A percentile compares a stretch with the other conserved stretches of the same genome.
These are phyloP conservation scores for Bassia scoparia DNA, from an alignment of 148 eudicot species.

Conservation along the genomic window DNA sequence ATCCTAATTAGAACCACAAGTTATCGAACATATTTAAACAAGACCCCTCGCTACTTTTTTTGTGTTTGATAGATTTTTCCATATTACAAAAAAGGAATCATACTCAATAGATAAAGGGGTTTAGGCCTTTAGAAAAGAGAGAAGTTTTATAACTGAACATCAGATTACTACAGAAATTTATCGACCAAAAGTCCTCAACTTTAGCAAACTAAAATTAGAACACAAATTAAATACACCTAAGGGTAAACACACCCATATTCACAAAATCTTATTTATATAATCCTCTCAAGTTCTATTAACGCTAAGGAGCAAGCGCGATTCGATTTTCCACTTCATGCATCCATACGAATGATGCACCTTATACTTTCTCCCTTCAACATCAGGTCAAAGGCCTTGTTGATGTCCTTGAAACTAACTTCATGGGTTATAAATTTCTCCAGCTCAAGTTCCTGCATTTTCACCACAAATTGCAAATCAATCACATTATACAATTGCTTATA, in stretches of 20 bases:
- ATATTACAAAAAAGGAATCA: too few species aligned
- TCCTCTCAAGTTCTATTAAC: background rate
- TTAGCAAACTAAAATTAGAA: background rate
- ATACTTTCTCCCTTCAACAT: constrained; percentile 52
- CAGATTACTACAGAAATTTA: background rate
- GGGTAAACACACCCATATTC: background rate
- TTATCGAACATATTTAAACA: too few species aligned
- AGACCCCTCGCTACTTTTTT: too few species aligned
- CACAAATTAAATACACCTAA: background rate
- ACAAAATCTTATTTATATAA: too few species aligned
- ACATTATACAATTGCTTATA: background rate
- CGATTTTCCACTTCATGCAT: constrained; percentile 12
- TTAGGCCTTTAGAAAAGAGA: background rate
- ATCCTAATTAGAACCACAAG: too few species aligned
- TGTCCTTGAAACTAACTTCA: constrained; percentile 42
- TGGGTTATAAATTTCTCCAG: constrained; percentile 60
- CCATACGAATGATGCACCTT: constrained; percentile 59
- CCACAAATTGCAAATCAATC: background rate
- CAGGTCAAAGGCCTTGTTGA: constrained; percentile 58
- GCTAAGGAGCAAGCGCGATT: background rate
- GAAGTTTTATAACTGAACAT: background rate
- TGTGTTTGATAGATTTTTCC: too few species aligned
- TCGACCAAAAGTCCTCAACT: background rate
- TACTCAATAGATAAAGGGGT: too few species aligned
- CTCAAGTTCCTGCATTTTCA: constrained; percentile 33